Evolutionary conservation across 306 rosid genomes (phyloP), one percentile per base, ranked within the genome.

Genomic region (Potentilla sterilis): DNA sequence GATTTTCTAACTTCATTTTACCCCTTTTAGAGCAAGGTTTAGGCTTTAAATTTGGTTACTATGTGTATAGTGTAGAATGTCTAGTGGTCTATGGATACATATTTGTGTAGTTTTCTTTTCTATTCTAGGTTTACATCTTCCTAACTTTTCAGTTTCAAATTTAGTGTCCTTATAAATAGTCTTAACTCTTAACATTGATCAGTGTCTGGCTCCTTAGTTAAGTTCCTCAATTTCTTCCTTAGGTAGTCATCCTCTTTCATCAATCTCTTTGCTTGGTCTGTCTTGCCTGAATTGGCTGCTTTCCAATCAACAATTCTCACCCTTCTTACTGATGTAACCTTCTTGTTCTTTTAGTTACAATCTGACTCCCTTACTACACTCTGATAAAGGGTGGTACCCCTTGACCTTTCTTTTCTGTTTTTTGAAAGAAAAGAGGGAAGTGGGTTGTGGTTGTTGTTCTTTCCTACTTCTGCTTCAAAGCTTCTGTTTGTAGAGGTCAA

Each of bases 351-450:
- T 81, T 72, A 46, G 37, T 75, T 69, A 64, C 71, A 67, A 67
- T 69, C 74, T 65, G 64, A 77, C 72, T 48, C 77, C 75, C 41
- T 78, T 79, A 37, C 82, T 58, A 34, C 81, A 74, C 83, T 76
- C 83, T 74, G 18, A 41, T 61, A 28, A 49, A 74, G 84, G 80
- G 63, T 78, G 74, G 69, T 75, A 59, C 10, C 73, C 88, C 75
- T 89, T 81, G 78, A 2, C 76, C 74, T 46, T 76, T 82, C 86
- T 89, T 87, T 88, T 87, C 97, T 83, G 89, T 49, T 81, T 89
- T 91, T 87, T 54, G 83, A 81, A 76, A 84, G 89, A 87, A 91
- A 87, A 88, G 86, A 79, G 78, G 90, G 86, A 83, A 86, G 85
- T 28, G 84, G 69, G 77, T 72, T 66, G 57, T 12, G 75, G 70